These are phyloP conservation scores for Hypoxylon lienhwacheense DNA, from an alignment of 495 filamentous ascomycete species.

Conservation along the genomic window DNA sequence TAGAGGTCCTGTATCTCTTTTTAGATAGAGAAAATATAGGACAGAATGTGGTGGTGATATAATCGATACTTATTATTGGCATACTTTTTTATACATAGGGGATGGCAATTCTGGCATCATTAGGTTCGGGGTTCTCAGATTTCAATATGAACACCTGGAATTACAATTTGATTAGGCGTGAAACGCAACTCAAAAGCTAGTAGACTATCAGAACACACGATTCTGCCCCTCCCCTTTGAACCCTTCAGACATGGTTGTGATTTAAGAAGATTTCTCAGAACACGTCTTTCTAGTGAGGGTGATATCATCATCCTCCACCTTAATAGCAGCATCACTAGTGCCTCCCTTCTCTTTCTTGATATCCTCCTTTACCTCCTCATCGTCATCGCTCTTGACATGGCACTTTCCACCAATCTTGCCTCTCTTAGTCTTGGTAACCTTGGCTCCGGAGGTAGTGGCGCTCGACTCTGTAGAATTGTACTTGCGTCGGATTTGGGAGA, in stretches of 20 bases:
- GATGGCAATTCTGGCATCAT: too few relatives aligned
- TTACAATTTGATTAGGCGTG: not conserved
- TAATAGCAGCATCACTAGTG: not conserved
- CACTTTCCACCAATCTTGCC: slow-evolving; percentile 7
- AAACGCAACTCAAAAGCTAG: not conserved
- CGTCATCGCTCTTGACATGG: not conserved
- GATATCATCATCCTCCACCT: not conserved
- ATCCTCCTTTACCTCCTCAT: not conserved
- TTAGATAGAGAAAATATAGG: too few relatives aligned
- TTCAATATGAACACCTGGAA: not conserved
- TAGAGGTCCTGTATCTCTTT: too few relatives aligned
- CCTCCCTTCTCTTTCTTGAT: slow-evolving; percentile 10
- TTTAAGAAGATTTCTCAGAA: not conserved
- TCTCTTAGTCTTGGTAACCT: slow-evolving; percentile 7
- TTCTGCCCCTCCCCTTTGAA: not conserved
- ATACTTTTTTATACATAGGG: too few relatives aligned
- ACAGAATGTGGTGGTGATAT: too few relatives aligned
- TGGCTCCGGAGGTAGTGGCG: not conserved
- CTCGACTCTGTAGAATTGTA: not conserved
- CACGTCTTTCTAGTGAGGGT: not conserved
- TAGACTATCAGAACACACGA: not conserved
- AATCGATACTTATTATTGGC: too few relatives aligned
- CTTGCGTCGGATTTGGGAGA: slow-evolving; percentile 28
- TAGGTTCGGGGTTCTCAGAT: too few relatives aligned
- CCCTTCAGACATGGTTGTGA: not conserved